Base-by-base conservation (phyloP, 2,329 filamentous ascomycete species). In the Apiospora aurea region DNA sequence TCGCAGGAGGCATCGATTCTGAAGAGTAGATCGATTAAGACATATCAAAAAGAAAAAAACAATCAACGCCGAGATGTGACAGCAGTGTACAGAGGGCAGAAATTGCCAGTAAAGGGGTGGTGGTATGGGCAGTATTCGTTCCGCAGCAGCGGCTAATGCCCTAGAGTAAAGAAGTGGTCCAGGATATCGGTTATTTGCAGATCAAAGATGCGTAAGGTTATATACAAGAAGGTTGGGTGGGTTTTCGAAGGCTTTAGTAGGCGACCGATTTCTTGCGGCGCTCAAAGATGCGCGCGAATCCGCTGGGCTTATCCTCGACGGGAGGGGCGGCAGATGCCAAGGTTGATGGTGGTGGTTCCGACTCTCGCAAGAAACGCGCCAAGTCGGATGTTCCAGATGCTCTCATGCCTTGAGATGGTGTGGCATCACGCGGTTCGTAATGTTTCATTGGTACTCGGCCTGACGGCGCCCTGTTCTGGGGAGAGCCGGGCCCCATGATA, bases 381-480 rank as follows among this genome's bases (percentile, higher is more conserved):
- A 96, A 82, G 69, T 94, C 93, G 24, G 88, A 87, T 2, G 92
- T 94, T 64, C 83, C 93, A n/a, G 88, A 87, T 2, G 92, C 94
- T 66, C 83, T 81, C n/a, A 81, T 82, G 8, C 80, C 80, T 4
- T 80, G 75, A n/a, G 80, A 78, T 47, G 83, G 81, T 3, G 88
- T 82, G 5, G 69, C 38, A 47, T 90, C 88, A 66, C 88, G 85
- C 2, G 89, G 86, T 78, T 90, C 87, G 76, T 87, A 91, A 76
- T 82, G 87, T 81, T 88, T 91, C 86, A 87, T 88, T 1, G 85
- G 83, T 14, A 86, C 84, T 38, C 87, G 84, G 29, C 81, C 79
- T 34, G 79, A 74, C 34, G 76, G 74, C 5, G 70, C 64, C 41
- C 71, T 71, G 7, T 73, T 76, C 73, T 57, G 76, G 67, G 66